Percentiles rank a stretch among this genome's conserved stretches.
Evolutionary conservation across 139 green algal species (phyloP).

Genomic region (Coelastrella sp.): DNA sequence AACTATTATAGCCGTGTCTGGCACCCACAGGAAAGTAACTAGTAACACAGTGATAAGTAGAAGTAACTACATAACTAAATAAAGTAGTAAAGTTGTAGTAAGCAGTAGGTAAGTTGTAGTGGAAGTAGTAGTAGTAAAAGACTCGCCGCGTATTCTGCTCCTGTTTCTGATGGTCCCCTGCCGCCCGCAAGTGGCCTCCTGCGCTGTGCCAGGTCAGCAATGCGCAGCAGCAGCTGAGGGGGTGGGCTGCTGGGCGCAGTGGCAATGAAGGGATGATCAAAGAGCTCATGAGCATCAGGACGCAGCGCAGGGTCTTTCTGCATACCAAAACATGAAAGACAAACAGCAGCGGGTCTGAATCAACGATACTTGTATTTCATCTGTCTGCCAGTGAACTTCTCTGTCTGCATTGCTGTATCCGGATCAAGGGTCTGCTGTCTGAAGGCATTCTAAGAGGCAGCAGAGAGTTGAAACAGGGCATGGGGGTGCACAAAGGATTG

Average conservation of each 20-base stretch:
- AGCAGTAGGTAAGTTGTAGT: no score
- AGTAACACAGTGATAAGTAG: no score
- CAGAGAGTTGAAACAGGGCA: no score
- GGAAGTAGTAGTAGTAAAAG: no score
- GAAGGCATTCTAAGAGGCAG: background rate
- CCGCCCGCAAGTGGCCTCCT: background rate
- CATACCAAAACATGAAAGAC: background rate
- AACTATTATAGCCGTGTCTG: no score
- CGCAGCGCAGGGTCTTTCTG: conserved; percentile 48
- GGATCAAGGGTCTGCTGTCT: background rate
- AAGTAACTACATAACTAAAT: no score
- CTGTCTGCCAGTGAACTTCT: background rate
- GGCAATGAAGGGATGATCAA: conserved; percentile 57
- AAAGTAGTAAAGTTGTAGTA: no score
- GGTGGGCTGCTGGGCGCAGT: background rate
- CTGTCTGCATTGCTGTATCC: background rate
- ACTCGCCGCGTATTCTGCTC: conserved; percentile 13
- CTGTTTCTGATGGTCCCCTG: background rate
- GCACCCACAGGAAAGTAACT: no score
- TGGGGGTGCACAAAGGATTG: no score
- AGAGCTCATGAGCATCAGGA: conserved; percentile 53
- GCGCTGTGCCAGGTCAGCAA: background rate
- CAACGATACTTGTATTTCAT: background rate
- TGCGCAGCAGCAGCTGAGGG: background rate
- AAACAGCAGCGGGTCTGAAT: background rate